Evolutionary conservation across 2,329 filamentous ascomycete genomes (phyloP).

Genomic region (Aspergillus ochraceoroseus): DNA sequence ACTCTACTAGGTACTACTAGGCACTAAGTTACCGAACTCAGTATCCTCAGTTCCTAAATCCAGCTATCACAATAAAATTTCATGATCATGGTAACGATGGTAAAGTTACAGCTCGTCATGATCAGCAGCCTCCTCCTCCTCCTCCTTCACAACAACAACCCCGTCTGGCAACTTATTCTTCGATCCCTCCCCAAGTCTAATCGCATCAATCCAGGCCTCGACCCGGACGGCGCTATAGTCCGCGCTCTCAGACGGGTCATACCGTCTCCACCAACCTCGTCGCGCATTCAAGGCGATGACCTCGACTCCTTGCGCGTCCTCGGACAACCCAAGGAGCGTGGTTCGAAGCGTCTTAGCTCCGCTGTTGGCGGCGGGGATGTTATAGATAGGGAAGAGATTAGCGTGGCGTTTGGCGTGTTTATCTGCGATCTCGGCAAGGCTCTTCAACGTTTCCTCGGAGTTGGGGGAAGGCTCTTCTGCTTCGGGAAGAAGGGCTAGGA

Average conservation of each 20-base stretch:
- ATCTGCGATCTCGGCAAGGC: constrained; percentile 67
- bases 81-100: too few species aligned
- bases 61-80: too few species aligned
- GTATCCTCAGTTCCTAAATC: too few species aligned
- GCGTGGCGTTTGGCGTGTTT: constrained; percentile 65
- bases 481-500: constrained; percentile 66
- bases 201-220: constrained; percentile 84
- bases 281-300: constrained; percentile 80
- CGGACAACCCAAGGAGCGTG: constrained; percentile 58
- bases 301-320: constrained; percentile 53
- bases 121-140: constrained; percentile 37
- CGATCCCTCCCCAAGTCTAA: constrained; percentile 78
- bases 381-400: constrained; percentile 77
- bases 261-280: constrained; percentile 78
- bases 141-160: constrained; percentile 46
- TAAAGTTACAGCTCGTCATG: constrained; percentile 43
- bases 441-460: constrained; percentile 54
- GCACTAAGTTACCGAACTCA: too few species aligned
- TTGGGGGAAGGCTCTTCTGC: too few species aligned
- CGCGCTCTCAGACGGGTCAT: constrained; percentile 52
- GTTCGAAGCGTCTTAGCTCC: constrained; percentile 53
- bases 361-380: constrained; percentile 61
- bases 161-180: constrained; percentile 70
- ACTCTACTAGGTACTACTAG: too few species aligned
- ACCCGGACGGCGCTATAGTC: constrained; percentile 54